A percentile compares a stretch with the other conserved stretches of the same genome.
These are phyloP conservation scores for Chromera velia DNA, from an alignment of 73 alveolate genomes.

Conservation along the genomic window DNA sequence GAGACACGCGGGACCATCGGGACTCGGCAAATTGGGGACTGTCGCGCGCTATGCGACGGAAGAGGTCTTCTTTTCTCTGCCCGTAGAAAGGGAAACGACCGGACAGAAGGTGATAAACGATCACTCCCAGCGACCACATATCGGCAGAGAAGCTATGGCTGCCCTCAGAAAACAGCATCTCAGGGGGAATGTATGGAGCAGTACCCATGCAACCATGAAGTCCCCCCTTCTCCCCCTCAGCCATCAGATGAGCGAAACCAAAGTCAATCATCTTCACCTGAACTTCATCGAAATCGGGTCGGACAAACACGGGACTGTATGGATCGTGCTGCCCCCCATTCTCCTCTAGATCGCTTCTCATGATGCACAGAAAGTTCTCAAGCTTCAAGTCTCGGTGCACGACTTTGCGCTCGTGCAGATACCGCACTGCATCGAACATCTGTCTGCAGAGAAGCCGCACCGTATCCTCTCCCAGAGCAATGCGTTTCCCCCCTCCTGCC, in stretches of 20 bases:
- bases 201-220: neutral
- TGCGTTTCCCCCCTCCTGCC: too few species aligned
- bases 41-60: neutral
- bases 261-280: neutral
- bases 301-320: too few species aligned
- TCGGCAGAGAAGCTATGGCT: neutral
- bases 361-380: too few species aligned
- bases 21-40: neutral
- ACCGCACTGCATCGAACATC: too few species aligned
- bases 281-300: too few species aligned
- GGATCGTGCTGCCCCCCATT: too few species aligned
- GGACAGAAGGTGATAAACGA: neutral
- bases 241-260: neutral
- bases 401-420: too few species aligned
- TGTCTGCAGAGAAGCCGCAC: too few species aligned
- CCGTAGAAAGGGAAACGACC: neutral
- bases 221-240: neutral
- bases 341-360: too few species aligned
- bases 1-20: too few species aligned
- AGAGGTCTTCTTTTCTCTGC: neutral
- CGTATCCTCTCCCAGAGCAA: too few species aligned
- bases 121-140: neutral
- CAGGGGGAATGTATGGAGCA: neutral
- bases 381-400: too few species aligned
- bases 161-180: neutral